A percentile compares a stretch with the other conserved stretches of the same genome.
phyloP scores from a whole-genome alignment of 371 early-diverging fungal species.

The Mucor lusitanicus region DNA sequence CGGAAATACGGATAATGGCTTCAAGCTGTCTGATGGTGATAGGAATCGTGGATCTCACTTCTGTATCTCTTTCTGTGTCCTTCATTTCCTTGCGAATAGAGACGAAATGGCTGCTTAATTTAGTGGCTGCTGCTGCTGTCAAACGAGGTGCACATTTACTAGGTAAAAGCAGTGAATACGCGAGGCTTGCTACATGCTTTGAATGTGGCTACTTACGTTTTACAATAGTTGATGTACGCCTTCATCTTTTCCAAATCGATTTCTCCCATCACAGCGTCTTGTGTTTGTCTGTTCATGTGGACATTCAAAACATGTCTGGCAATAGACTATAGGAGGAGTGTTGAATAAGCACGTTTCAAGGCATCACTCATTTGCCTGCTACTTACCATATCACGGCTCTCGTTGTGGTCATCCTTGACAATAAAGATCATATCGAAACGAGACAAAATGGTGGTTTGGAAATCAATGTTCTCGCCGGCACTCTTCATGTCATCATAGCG shows the following conservation, averaged over 20 bases:
- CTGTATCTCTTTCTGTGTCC: constrained; percentile 73
- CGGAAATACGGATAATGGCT: constrained; percentile 99
- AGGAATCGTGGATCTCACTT: constrained; percentile 90
- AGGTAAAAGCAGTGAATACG: background rate
- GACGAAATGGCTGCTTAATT: constrained; percentile 95
- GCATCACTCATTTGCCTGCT: background rate
- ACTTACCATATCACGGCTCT: constrained; percentile 76
- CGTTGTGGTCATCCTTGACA: constrained; percentile 90
- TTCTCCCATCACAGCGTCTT: constrained; percentile 71
- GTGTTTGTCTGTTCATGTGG: constrained; percentile 78
- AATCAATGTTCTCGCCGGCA: constrained; percentile 99
- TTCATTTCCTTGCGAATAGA: constrained; percentile 89
- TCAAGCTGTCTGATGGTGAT: constrained; percentile 99
- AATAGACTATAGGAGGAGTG: constrained; percentile 61
- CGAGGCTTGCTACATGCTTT: no score
- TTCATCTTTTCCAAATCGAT: constrained; percentile 92
- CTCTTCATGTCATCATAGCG: constrained; percentile 99
- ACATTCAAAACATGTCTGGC: constrained; percentile 93
- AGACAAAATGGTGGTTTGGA: constrained; percentile 98
- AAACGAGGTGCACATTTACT: constrained; percentile 94
- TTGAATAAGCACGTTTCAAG: background rate
- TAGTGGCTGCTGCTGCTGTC: constrained; percentile 83
- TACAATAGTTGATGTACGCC: constrained; percentile 94
- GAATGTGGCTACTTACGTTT: constrained; percentile 56
- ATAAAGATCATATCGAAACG: constrained; percentile 98